These are phyloP conservation scores for Candida peoriensis DNA, from an alignment of 805 yeast genomes.

Conservation along the genomic window DNA sequence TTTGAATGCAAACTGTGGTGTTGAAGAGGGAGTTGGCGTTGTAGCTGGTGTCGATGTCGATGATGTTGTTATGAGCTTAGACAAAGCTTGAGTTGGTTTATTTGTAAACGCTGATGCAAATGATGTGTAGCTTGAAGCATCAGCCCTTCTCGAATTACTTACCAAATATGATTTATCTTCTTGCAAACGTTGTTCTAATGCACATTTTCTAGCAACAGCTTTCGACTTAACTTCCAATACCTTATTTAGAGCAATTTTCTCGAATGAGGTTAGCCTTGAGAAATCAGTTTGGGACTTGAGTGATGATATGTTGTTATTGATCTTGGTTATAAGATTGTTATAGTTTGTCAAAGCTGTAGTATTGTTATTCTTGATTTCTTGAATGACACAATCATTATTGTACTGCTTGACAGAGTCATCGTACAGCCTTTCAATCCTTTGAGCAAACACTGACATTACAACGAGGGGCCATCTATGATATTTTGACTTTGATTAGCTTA, in stretches of 20 bases:
- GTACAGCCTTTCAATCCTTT: neutral
- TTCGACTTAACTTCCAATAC: slow-evolving; percentile 15
- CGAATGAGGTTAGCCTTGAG: slow-evolving; percentile 6
- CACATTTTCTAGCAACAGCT: slow-evolving; percentile 12
- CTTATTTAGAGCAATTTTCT: slow-evolving; percentile 13
- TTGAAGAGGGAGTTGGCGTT: too few species aligned
- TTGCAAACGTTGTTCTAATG: slow-evolving; percentile 10
- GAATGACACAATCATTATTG: slow-evolving; percentile 6
- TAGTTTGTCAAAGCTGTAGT: slow-evolving; percentile 12
- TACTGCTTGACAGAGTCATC: slow-evolving; percentile 1
- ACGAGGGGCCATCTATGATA: too few species aligned
- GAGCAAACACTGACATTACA: neutral
- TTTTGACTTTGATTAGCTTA: too few species aligned
- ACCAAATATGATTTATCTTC: slow-evolving; percentile 11
- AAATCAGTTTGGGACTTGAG: slow-evolving; percentile 5
- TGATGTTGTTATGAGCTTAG: slow-evolving; percentile 12
- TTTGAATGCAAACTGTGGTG: too few species aligned
- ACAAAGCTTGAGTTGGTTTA: neutral
- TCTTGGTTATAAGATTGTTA: slow-evolving; percentile 8
- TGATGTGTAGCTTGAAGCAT: slow-evolving; percentile 21
- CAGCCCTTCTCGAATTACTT: slow-evolving; percentile 9
- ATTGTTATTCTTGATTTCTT: slow-evolving; percentile 22
- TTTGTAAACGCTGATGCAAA: slow-evolving; percentile 21
- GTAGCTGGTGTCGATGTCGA: slow-evolving; percentile 1
- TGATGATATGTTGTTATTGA: slow-evolving; percentile 6